Evolutionary conservation across 2,329 filamentous ascomycete species (phyloP), one percentile per base, ranked within the genome.

Genomic region (Penicillium nordicum): DNA sequence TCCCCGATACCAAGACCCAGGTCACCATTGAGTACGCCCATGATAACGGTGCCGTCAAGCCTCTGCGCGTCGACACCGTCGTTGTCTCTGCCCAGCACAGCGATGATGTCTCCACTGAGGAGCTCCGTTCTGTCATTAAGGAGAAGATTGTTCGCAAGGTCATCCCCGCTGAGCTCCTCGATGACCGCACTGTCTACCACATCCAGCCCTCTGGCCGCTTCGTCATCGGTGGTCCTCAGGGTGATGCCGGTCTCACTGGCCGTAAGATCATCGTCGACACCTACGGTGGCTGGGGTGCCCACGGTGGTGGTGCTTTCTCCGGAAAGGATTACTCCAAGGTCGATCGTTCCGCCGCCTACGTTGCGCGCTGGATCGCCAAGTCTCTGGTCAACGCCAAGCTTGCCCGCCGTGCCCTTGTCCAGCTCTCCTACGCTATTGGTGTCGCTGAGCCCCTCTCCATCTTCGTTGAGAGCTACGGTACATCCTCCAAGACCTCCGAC

Each of bases 291-390:
- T 97, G 94, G 94, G 94, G 94, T 82, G 94, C 94, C 70, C 94
- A 99, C 85, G 94, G 94, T 84, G 94, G 94, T 84, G 94, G 94
- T 88, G 94, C 94, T 78, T 99, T 99, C 89, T 97, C 94, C 72
- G 94, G 94, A 74, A 99, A 99, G 88, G 94, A 99, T 79, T 99
- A 97, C 87, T 97, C 92, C 85, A 99, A 99, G 87, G 94, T 99
- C 80, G 94, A 99, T 77, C 90, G 94, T 71, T 97, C 94, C 52
- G 94, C 94, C 67, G 94, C 94, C 73, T 99, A 99, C 82, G 87
- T 97, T 69, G 92, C 85, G 68, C 92, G 94, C 77, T 99, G 94
- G 94, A 92, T 99, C 78, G 94, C 94, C 81, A 99, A 99, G 86
- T 99, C 94, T 41, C 86, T 99, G 65, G 90, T 99, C 69, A 80